Evolutionary conservation across 139 green algal species (phyloP), one percentile per base, ranked within the genome.

Genomic region (Prasinococcaceae sp.): DNA sequence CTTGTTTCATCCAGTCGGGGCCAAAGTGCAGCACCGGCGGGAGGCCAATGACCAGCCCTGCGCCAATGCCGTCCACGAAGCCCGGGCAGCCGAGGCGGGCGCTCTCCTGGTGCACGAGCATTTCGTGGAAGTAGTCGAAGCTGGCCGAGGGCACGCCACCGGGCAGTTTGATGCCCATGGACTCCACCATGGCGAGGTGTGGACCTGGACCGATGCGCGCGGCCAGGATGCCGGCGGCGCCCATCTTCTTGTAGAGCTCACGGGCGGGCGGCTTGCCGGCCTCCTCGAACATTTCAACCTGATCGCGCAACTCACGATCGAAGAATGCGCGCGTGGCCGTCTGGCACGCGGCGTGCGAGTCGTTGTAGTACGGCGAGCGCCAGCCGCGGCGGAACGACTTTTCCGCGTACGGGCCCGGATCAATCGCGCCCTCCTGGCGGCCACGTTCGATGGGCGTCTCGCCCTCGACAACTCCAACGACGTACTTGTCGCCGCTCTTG

Each of bases 1-100:
- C 39, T 14, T 42, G 27, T 30, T 36, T 24, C 1, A 33, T 24
- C 17, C 38, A n/a, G 37, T 39, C 41, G 6, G 22, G 28, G 20
- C 27, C 61, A 26, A 69, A 69, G 35, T 58, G 43, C n/a, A 69
- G 48, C n/a, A 69, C 53, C 6, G 61, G 61, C 3, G 61, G 61
- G 1, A 69, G 24, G 36, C 61, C 61, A 30, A 69, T 69, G 4
- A 42, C 47, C 26, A 69, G 32, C 22, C 61, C 61, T 2, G 17
- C 52, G 5, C 41, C 25, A n/a, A 50, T 26, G n/a, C 41, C 52
- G 22, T 43, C 42, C 27, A 29, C 22, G 33, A 57, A 47, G 23
- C 61, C 61, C 1, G 52, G 52, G 19, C 39, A 47, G 40, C 61
- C 61, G 26, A 69, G 30, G 19, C 53, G 26, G 0, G 42, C 51